These are phyloP conservation scores for Aspergillus sp. DNA, from an alignment of 2,329 filamentous ascomycete species.

Conservation along the genomic window DNA sequence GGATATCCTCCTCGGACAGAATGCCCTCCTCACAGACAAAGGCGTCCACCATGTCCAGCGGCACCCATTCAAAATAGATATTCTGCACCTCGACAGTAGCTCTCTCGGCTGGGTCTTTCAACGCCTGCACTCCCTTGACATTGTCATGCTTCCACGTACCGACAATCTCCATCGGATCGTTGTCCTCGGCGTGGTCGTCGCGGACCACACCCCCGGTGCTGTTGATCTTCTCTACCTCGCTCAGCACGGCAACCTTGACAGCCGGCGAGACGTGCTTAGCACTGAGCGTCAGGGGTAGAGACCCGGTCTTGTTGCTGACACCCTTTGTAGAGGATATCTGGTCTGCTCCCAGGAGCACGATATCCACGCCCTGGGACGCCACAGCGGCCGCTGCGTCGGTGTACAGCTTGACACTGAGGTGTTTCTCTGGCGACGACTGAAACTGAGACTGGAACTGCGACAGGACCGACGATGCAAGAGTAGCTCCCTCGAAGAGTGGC, in stretches of 20 bases:
- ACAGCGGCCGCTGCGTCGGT: constrained; percentile 61
- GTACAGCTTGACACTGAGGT: constrained; percentile 50
- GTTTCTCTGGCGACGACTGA: constrained; percentile 15
- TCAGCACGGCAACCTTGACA: constrained; percentile 55
- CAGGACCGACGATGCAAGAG: constrained; percentile 47
- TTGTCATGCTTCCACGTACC: constrained; percentile 44
- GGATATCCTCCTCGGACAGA: constrained; percentile 22
- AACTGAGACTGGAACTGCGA: constrained; percentile 23
- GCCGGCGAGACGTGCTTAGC: constrained; percentile 50
- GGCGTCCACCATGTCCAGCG: constrained; percentile 49
- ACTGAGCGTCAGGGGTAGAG: constrained; percentile 57
- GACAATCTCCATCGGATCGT: constrained; percentile 53
- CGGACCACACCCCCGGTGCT: constrained; percentile 48
- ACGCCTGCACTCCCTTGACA: constrained; percentile 22
- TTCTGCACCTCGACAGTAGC: constrained; percentile 38
- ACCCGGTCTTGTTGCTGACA: constrained; percentile 67
- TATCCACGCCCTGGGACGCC: constrained; percentile 52
- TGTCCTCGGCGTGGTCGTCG: constrained; percentile 50
- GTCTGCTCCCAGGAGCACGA: constrained; percentile 65
- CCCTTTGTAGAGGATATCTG: constrained; percentile 57
- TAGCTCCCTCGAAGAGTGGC: constrained; percentile 64
- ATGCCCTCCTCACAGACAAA: constrained; percentile 58
- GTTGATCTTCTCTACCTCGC: constrained; percentile 63
- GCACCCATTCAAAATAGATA: constrained; percentile 63
- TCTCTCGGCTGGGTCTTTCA: constrained; percentile 15